Evolutionary conservation across 768 basidiomycete genomes (phyloP), one percentile per base, ranked within the genome.

Genomic region (Amylocystis lapponica): DNA sequence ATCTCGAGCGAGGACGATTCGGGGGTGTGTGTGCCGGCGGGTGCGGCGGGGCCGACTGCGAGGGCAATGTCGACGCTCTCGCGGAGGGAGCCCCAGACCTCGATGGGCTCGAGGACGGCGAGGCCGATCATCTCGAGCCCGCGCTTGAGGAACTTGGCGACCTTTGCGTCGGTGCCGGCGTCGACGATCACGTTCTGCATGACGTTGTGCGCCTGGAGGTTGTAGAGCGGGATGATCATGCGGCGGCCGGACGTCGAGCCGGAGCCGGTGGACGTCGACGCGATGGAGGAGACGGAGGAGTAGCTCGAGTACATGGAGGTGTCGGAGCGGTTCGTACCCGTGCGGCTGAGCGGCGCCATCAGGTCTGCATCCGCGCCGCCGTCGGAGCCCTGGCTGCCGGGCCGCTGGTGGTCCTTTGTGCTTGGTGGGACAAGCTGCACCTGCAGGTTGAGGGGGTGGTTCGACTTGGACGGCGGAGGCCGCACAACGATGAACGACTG

Each of bases 401-500:
- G 59, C 7, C 56, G 46, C 21, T 50, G 48, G 14, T 63, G 65
- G 14, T 68, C 66, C 48, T 67, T 78, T 41, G 66, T 66, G 50
- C 66, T 73, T 31, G 81, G 84, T 5, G 88, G 87, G 1, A 95
- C 84, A 31, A 96, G 81, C 61, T 96, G 93, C 10, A 96, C 82
- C 55, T 96, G 93, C 1, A 95, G 72, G 59, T 94, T 93, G 33
- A 94, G 70, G 1, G 91, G 86, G 51, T 94, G 89, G 49, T 86
- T 86, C n/a, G 78, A 72, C 54, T 82, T 80, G 5, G 86, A 79
- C 1, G 90, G 89, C 2, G 91, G 91, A 4, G 93, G 93, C 38
- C 88, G 80, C 43, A 95, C 93, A 57, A 95, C 81, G 45, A 94
- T 87, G 66, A 93, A 91, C 0, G 86, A 88, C 91, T 94, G 58